Base-by-base conservation (phyloP, 345 rosid species). In the Noccaea bulbosa region DNA sequence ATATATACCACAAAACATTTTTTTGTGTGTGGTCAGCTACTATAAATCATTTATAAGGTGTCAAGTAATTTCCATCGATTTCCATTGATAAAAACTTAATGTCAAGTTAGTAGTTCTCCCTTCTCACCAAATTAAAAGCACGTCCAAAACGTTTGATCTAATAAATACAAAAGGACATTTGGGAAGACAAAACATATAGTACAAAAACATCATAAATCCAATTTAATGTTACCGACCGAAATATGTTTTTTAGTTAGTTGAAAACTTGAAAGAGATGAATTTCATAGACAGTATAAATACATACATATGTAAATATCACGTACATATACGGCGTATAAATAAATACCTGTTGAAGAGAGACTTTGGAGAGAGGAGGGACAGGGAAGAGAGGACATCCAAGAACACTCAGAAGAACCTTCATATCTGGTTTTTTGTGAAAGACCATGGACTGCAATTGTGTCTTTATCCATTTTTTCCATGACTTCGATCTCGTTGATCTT, bases 381-480 rank as follows among this genome's bases (percentile, higher is more conserved):
- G 97, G 97, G 71, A 91, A 91, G 68, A 91, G 97, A 69, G 97
- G 97, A 75, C 97, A 91, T 45, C 86, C 97, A 34, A 91, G 83
- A 74, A 91, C 94, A 72, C 97, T 87, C 3, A 91, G 68, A 62
- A 91, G 91, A 72, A 82, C 77, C 68, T 80, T 88, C 76, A 83
- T 82, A 7, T 88, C 82, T 46, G 89, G 74, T 65, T 85, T 87
- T 44, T 81, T 85, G 74, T 76, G 77, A 70, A 84, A 79, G 10
- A 67, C 37, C 56, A 64, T 74, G 43, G 78, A 78, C 33, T 88
- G 78, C 47, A 88, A 75, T 56, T 81, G 92, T 62, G 83, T 51
- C 77, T 78, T 88, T 72, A 88, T 79, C 97, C 97, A 91, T 80
- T 70, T 73, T 70, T 79, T 83, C 97, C 88, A 91, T 56, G 91